A percentile compares a stretch with the other conserved stretches of the same genome.
phyloP scores from a whole-genome alignment of 163 green algal species.

The Chlorella variabilis region DNA sequence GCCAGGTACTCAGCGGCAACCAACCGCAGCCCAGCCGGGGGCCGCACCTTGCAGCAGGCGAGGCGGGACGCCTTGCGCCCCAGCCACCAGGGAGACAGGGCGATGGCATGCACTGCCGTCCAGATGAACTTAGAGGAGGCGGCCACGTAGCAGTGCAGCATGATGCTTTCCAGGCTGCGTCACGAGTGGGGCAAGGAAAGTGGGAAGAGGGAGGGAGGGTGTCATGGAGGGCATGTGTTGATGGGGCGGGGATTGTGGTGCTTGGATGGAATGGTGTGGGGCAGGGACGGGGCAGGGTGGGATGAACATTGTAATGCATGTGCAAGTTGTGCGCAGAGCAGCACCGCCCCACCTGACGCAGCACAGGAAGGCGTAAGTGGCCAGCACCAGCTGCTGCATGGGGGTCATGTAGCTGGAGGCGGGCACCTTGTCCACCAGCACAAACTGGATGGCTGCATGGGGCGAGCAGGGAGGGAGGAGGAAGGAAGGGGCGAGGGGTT shows the following conservation, averaged over 20 bases:
- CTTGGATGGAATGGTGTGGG: too few species aligned
- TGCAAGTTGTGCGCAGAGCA: neutral
- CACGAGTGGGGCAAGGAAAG: neutral
- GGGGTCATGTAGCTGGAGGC: constrained; percentile 1
- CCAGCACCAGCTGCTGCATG: constrained; percentile 28
- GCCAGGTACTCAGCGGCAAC: too few species aligned
- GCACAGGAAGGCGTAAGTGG: constrained; percentile 7
- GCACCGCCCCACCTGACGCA: neutral
- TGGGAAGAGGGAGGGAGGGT: neutral
- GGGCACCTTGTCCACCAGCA: constrained; percentile 2
- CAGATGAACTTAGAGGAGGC: neutral
- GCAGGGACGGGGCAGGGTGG: too few species aligned
- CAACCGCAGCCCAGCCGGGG: too few species aligned
- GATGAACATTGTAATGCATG: too few species aligned
- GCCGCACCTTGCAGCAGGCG: too few species aligned
- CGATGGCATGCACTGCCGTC: neutral
- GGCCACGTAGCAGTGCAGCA: neutral
- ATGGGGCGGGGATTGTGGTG: too few species aligned
- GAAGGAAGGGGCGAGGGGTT: neutral
- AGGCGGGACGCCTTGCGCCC: too few species aligned
- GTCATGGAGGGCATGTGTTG: too few species aligned
- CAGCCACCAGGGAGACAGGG: neutral
- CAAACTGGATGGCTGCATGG: constrained; percentile 25
- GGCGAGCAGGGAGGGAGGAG: neutral
- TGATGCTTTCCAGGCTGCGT: neutral